Base-by-base conservation (phyloP, 2,329 filamentous ascomycete genomes). In the Dactylellina leptospora region DNA sequence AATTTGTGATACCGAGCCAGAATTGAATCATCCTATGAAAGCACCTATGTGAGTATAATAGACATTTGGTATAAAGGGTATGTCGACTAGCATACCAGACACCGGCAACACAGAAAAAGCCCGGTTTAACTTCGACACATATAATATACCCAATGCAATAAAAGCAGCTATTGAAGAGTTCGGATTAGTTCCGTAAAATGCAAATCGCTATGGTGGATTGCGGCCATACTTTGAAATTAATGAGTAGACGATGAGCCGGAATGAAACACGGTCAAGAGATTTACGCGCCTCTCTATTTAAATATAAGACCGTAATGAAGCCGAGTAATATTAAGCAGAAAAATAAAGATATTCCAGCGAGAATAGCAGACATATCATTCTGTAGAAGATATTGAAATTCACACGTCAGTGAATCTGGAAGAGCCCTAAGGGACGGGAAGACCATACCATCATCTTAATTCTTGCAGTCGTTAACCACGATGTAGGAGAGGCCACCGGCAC, bases 1-100 rank as follows among this genome's bases (percentile, higher is more conserved):
- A 76, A 53, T 76, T 76, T n/a, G 75, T 75, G n/a, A 76, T 73
- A 68, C 75, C 75, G n/a, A 75, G 75, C 75, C 75, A 76, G 55
- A 76, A 75, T 54, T 75, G 75, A 30, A 75, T 75, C 64, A 76
- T 53, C 75, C 75, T 74, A 36, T 56, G 28, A 48, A 64, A 62
- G 20, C 27, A 55, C n/a, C 44, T n/a, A n/a, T n/a, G n/a, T n/a
- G 22, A 33, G 8, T 18, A 3, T 33, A 38, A 18, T n/a, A 66
- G 16, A 22, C 11, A 25, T 47, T 50, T n/a, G 27, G 28, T 5
- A 9, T 4, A 50, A 40, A 30, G 18, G 56, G 48, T 25, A n/a
- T 50, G 44, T 20, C 4, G 6, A 40, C 11, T 16, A 38, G 55
- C 53, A 27, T 58, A 73, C 60, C 63, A 69, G 47, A 74, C 61